Evolutionary conservation across 2,329 filamentous ascomycete genomes (phyloP).

Genomic region (Fusarium cicatricum): DNA sequence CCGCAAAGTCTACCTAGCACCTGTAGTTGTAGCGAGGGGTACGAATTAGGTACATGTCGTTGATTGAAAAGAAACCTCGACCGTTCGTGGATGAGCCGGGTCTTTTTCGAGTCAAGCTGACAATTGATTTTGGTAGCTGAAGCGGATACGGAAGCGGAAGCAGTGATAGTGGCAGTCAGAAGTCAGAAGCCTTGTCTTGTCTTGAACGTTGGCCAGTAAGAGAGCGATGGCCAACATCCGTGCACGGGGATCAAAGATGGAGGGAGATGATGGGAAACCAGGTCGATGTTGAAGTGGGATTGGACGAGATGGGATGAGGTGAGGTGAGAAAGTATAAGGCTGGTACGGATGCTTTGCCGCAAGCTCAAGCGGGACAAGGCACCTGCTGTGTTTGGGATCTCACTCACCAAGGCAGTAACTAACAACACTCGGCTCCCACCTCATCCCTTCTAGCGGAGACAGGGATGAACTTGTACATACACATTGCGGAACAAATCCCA

Average conservation of each 20-base stretch:
- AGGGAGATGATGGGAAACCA: conserved; percentile 6
- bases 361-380: not conserved
- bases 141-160: conserved; percentile 10
- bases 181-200: conserved; percentile 7
- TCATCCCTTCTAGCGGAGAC: not conserved
- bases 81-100: conserved; percentile 33
- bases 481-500: no score
- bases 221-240: conserved; percentile 4
- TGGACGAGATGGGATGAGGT: not conserved
- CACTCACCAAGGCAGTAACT: not conserved
- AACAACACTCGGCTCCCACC: not conserved
- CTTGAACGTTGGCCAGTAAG: not conserved
- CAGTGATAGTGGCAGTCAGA: conserved; percentile 4
- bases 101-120: not conserved
- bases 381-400: conserved; percentile 2
- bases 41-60: conserved; percentile 29
- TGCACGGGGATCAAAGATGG: not conserved
- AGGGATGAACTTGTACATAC: conserved; percentile 10
- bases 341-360: not conserved
- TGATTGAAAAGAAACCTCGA: conserved; percentile 24
- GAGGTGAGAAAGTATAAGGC: conserved; percentile 23
- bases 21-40: conserved; percentile 25
- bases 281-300: not conserved
- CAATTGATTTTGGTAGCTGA: conserved; percentile 13
- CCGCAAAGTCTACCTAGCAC: conserved; percentile 10